Conservation (phyloP, 106 monocot genomes). For the Dioscorea zingiberensis region DNA sequence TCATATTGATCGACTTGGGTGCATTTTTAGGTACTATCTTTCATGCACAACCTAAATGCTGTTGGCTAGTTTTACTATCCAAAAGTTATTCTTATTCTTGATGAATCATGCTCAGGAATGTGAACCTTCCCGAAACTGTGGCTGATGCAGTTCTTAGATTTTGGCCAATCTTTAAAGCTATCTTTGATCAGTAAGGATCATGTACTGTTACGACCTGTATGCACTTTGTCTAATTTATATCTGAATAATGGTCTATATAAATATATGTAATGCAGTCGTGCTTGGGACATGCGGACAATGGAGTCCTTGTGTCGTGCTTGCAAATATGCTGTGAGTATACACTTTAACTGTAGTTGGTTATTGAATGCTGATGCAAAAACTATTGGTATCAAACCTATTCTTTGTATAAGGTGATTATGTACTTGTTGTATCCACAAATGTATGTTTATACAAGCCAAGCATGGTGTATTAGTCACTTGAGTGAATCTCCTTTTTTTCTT, state of each 20-base stretch:
- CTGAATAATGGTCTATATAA: not conserved
- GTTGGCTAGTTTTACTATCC: not conserved
- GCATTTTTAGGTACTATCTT: conserved; percentile 68
- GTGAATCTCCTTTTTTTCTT: too few species aligned
- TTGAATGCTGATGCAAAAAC: too few species aligned
- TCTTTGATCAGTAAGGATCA: conserved; percentile 78
- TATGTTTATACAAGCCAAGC: too few species aligned
- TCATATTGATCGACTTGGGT: conserved; percentile 86
- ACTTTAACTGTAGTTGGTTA: too few species aligned
- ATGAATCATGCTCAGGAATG: conserved; percentile 46
- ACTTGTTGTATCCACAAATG: too few species aligned
- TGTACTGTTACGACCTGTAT: not conserved
- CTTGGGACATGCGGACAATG: conserved; percentile 98
- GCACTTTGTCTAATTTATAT: not conserved
- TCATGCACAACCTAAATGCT: not conserved
- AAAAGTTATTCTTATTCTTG: not conserved
- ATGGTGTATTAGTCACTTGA: too few species aligned
- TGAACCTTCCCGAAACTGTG: conserved; percentile 76
- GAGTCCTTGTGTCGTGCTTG: conserved; percentile 90
- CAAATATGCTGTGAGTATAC: conserved; percentile 89
- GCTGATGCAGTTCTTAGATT: conserved; percentile 68
- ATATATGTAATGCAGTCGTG: conserved; percentile 42
- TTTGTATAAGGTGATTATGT: too few species aligned
- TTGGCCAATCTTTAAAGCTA: conserved; percentile 83
- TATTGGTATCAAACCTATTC: too few species aligned